phyloP scores from a whole-genome alignment of 768 basidiomycete species.

The Calvatia gigantea region DNA sequence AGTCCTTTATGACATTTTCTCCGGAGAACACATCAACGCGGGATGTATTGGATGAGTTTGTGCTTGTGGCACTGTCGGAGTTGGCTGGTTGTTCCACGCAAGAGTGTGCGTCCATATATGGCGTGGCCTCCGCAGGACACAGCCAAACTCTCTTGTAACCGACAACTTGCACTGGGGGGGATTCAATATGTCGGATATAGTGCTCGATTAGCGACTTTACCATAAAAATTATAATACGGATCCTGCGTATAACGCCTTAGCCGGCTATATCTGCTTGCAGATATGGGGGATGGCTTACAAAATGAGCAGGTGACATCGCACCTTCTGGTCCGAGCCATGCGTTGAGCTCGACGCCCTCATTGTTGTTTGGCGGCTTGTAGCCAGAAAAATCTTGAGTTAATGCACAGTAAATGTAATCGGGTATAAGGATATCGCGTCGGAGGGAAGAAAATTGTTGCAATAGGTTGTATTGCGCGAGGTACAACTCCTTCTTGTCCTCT shows the following conservation, averaged over 20 bases:
- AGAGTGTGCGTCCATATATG: conserved; percentile 58
- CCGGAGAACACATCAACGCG: conserved; percentile 70
- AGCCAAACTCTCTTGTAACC: conserved; percentile 92
- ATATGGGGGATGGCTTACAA: conserved; percentile 35
- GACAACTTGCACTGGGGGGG: conserved; percentile 71
- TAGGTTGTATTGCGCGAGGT: conserved; percentile 91
- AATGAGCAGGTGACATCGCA: conserved; percentile 88
- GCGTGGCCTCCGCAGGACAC: conserved; percentile 60
- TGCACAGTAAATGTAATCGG: conserved; percentile 83
- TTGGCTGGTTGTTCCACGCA: conserved; percentile 26
- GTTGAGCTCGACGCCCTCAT: conserved; percentile 66
- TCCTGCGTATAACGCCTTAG: conserved; percentile 50
- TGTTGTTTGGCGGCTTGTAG: conserved; percentile 65
- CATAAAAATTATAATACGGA: conserved; percentile 89
- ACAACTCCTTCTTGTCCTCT: conserved; percentile 38
- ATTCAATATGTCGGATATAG: conserved; percentile 10
- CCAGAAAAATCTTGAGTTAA: conserved; percentile 42
- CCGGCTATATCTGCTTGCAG: conserved; percentile 11
- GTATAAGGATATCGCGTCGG: conserved; percentile 70
- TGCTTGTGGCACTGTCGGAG: conserved; percentile 36
- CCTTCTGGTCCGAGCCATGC: conserved; percentile 80
- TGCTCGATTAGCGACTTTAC: conserved; percentile 33
- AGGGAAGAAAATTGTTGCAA: conserved; percentile 81
- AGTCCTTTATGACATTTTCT: conserved; percentile 22
- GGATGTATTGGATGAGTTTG: conserved; percentile 79